These are phyloP conservation scores for Nepenthes mirabilis DNA, from an alignment of 148 eudicot species.

Conservation along the genomic window DNA sequence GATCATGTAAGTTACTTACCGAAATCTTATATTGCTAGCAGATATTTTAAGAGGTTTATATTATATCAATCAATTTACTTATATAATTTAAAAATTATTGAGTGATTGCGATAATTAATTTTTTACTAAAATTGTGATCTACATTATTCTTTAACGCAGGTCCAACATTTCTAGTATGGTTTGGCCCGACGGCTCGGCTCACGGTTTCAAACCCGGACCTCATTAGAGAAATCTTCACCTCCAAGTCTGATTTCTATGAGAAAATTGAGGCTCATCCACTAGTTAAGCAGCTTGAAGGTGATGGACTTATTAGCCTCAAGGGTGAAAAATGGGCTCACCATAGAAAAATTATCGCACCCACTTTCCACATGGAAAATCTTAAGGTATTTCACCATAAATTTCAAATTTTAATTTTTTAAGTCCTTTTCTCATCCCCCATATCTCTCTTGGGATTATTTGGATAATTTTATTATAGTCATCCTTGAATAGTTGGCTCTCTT, in stretches of 20 bases:
- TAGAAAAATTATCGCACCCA: constrained; percentile 82
- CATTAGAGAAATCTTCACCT: constrained; percentile 62
- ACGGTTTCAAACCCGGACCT: constrained; percentile 80
- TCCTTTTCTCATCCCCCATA: neutral
- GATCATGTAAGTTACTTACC: too few relatives aligned
- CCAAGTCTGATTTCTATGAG: constrained; percentile 70
- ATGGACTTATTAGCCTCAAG: constrained; percentile 81
- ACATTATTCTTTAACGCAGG: constrained; percentile 21
- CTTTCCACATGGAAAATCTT: constrained; percentile 88
- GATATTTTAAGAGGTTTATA: too few relatives aligned
- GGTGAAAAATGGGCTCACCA: constrained; percentile 99
- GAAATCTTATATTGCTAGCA: too few relatives aligned
- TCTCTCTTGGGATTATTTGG: neutral
- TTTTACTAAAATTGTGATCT: too few relatives aligned
- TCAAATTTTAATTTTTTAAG: neutral
- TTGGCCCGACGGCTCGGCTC: constrained; percentile 71
- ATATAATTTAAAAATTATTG: too few relatives aligned
- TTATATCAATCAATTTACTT: too few relatives aligned
- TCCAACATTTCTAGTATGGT: constrained; percentile 84
- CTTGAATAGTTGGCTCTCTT: neutral
- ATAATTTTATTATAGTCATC: neutral
- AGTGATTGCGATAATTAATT: too few relatives aligned
- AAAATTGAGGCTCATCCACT: constrained; percentile 77
- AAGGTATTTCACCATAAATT: constrained; percentile 29
- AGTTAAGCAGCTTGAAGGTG: constrained; percentile 72